Evolutionary conservation across 1,284 basidiomycete species (phyloP).

Genomic region (Butyriboletus appendiculatus): DNA sequence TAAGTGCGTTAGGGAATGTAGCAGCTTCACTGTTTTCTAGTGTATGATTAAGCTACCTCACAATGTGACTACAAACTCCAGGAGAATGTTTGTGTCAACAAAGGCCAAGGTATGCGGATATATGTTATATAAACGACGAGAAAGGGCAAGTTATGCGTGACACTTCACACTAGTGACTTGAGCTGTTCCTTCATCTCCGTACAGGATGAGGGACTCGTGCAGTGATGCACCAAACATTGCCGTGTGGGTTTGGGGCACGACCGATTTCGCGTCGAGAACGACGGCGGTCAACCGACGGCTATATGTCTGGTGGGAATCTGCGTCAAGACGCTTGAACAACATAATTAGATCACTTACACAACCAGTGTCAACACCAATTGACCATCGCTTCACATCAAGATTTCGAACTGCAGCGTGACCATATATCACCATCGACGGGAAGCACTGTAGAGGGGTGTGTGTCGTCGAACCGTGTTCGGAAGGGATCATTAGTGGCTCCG

Average conservation of each 20-base stretch:
- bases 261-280: slow-evolving; percentile 44
- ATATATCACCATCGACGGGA: slow-evolving; percentile 78
- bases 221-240: not conserved
- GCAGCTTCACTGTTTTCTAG: not conserved
- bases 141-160: slow-evolving; percentile 5
- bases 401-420: slow-evolving; percentile 79
- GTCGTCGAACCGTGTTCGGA: slow-evolving; percentile 11
- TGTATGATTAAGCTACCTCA: not conserved
- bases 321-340: not conserved
- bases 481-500: slow-evolving; percentile 4
- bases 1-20: not conserved
- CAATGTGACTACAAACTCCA: not conserved
- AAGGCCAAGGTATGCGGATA: not conserved
- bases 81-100: not conserved
- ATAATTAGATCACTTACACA: slow-evolving; percentile 53
- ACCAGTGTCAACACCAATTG: slow-evolving; percentile 79
- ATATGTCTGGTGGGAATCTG: slow-evolving; percentile 43
- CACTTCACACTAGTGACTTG: slow-evolving; percentile 38
- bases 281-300: slow-evolving; percentile 55
- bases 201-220: slow-evolving; percentile 20
- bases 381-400: slow-evolving; percentile 78
- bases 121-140: not conserved
- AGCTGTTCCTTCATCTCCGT: slow-evolving; percentile 36
- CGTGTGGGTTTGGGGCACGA: slow-evolving; percentile 4
- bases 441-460: slow-evolving; percentile 54